Base-by-base conservation (phyloP, 108 stramenopile species). In the Cyclotella choctawhatcheeana region DNA sequence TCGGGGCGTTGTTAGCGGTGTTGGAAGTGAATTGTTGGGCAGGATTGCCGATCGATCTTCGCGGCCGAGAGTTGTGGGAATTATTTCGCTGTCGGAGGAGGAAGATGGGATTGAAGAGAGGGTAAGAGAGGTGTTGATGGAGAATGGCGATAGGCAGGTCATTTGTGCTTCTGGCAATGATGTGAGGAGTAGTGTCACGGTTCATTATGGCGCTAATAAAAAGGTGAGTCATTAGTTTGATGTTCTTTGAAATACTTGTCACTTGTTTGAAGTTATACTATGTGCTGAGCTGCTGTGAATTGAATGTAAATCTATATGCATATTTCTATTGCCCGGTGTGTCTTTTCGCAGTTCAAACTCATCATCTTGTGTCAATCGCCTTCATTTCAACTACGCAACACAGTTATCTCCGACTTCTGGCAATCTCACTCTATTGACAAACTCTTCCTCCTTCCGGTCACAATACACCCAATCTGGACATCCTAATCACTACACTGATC, bases 41-140 rank as follows among this genome's bases (percentile, higher is more conserved):
- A 40, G 35, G 24, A 20, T 60, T 37, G 59, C 35, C 21, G 59
- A 35, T 35, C 12, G 1, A 60, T 3, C 35, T 37, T 1, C 35
- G 5, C 14, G 59, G 29, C 95, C 97, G 2, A 76, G 92, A 51
- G 65, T 97, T n/a, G 92, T 96, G 30, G 95, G 93, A 16, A 94
- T 96, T 55, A 79, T 97, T 29, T 88, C 87, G 18, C 68, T 97
- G 43, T 89, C 85, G 7, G 84, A 86, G 6, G 29, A 33, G 1
- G 89, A 85, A 32, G 69, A 64, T 7, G 58, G 65, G 32, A 35
- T 82, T 24, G 95, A 96, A 68, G 91, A 95, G 68, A 65, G 61
- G 31, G 73, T 94, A 1, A 45, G 82, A 25, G 58, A 64, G 0
- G 58, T 68, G 33, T 32, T 86, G 60, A 60, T 81, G 64, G 55